phyloP scores from a whole-genome alignment of 2,329 filamentous ascomycete genomes.

The Diaporthe citrichinensis region DNA sequence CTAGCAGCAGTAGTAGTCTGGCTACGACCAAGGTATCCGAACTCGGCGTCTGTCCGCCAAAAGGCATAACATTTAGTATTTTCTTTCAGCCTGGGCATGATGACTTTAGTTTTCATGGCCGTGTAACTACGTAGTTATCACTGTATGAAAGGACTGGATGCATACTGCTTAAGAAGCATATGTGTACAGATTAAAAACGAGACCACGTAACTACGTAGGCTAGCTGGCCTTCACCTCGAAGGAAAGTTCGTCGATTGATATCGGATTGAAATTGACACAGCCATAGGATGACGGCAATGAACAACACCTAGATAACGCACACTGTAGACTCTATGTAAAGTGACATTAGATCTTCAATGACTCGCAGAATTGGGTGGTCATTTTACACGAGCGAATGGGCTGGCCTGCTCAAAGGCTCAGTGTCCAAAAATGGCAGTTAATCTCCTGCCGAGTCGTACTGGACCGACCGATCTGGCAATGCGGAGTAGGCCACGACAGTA shows the following conservation, averaged over 20 bases:
- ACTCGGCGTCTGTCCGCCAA: background rate
- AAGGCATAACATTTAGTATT: background rate
- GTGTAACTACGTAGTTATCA: background rate
- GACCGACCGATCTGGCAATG: background rate
- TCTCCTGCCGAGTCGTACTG: constrained; percentile 11
- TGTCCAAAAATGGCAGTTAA: background rate
- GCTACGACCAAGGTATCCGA: background rate
- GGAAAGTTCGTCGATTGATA: background rate
- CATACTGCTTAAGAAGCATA: too few species aligned
- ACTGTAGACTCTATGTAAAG: background rate
- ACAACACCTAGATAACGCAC: background rate
- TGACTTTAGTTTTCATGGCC: too few species aligned
- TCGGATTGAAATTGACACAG: background rate
- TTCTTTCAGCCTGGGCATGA: background rate
- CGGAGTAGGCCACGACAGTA: background rate
- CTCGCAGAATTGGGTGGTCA: background rate
- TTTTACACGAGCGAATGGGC: background rate
- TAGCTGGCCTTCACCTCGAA: background rate
- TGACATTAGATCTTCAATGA: background rate
- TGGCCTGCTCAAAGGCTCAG: background rate
- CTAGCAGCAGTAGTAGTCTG: background rate
- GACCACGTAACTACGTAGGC: background rate
- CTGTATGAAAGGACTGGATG: too few species aligned
- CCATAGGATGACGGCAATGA: background rate
- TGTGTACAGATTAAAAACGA: too few species aligned